Evolutionary conservation across 148 eudicot genomes (phyloP).

Genomic region (Amaranthus palmeri): DNA sequence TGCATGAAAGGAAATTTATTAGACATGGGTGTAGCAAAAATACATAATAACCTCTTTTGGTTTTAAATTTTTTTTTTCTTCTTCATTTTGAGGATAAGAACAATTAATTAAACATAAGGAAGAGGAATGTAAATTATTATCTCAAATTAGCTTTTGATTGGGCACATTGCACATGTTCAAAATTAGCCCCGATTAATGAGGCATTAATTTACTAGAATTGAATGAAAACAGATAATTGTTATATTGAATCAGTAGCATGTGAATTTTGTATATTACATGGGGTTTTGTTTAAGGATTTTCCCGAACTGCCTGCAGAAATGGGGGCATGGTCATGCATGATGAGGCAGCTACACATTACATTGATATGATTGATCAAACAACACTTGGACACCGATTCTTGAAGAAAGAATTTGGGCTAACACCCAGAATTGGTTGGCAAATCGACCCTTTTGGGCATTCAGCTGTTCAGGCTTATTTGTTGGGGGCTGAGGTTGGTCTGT

Average conservation of each 20-base stretch:
- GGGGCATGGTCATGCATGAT: constrained; percentile 96
- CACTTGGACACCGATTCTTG: constrained; percentile 73
- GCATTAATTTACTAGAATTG: background rate
- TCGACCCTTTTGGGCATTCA: constrained; percentile 99
- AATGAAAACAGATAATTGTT: background rate
- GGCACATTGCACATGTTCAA: background rate
- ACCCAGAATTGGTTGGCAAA: constrained; percentile 99
- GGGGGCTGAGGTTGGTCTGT: constrained; percentile 76
- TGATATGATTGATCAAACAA: constrained; percentile 99
- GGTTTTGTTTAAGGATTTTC: background rate
- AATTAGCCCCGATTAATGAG: background rate
- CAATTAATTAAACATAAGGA: too few species aligned
- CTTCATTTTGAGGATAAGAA: too few species aligned
- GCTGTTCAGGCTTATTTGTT: constrained; percentile 97
- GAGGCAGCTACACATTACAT: constrained; percentile 94
- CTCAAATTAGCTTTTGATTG: background rate
- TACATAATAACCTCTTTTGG: too few species aligned
- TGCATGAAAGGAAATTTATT: too few species aligned
- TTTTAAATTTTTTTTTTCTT: too few species aligned
- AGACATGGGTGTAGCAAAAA: too few species aligned
- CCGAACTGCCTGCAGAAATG: constrained; percentile 53
- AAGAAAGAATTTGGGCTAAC: constrained; percentile 75
- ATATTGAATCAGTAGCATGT: background rate
- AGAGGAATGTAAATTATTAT: too few species aligned
- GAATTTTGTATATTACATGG: background rate